A percentile compares a stretch with the other conserved stretches of the same genome.
Conservation (phyloP, 768 basidiomycete species). For the Pholiota microspora region DNA sequence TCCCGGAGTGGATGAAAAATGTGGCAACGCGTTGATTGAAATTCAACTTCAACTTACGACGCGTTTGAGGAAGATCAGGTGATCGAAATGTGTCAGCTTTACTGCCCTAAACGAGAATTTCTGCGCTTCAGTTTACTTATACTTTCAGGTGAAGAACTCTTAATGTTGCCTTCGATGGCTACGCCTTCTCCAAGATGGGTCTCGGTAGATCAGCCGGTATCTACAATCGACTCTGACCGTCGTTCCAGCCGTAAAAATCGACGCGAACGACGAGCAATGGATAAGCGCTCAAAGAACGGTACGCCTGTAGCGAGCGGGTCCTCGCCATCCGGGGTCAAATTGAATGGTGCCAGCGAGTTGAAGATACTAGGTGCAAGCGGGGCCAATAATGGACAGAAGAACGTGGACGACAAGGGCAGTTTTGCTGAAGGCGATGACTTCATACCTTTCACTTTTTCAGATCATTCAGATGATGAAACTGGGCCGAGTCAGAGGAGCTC, state of each 20-base stretch:
- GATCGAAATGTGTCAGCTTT: too few species aligned
- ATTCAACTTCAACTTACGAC: too few species aligned
- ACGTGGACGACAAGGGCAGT: conserved; percentile 1
- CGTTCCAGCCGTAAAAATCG: background rate
- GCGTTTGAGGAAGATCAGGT: too few species aligned
- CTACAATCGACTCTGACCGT: background rate
- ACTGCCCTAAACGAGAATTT: background rate
- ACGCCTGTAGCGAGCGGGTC: conserved; percentile 19
- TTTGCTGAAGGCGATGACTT: conserved; percentile 34
- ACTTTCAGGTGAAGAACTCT: background rate
- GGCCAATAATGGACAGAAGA: background rate
- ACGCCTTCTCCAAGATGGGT: background rate
- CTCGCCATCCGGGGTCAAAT: conserved; percentile 10
- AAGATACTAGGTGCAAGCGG: conserved; percentile 1
- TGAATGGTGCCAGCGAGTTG: background rate
- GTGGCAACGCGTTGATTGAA: too few species aligned
- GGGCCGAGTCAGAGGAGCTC: conserved; percentile 9
- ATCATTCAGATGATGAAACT: conserved; percentile 18
- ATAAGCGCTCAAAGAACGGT: conserved; percentile 5
- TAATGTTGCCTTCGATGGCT: background rate
- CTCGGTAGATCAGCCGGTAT: background rate
- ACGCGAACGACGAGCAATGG: conserved; percentile 9
- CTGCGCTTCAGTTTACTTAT: background rate
- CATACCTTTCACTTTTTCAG: conserved; percentile 22
- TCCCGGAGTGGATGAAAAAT: too few species aligned